Base-by-base conservation (phyloP, 1,284 basidiomycete species). In the Fomitopsis betulina region DNA sequence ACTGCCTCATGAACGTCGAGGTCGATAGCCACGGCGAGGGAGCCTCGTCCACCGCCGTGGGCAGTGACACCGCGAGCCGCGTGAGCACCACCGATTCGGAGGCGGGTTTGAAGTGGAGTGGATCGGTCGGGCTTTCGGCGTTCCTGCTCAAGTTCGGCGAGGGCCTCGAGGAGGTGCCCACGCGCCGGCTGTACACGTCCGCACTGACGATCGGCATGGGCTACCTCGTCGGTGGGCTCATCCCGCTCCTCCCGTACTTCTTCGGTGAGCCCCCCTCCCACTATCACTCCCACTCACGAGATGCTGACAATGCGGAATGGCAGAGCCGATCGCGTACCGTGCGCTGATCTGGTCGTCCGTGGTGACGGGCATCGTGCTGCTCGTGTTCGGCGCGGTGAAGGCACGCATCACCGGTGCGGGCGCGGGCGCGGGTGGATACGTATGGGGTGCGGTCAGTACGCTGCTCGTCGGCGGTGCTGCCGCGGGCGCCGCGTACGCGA, bases 101-200 rank as follows among this genome's bases (percentile, higher is more conserved):
- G 64, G 70, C 72, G 27, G 72, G 76, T 30, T 72, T 87, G 50
- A 79, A 80, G 59, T 88, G 86, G 82, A 84, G 83, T 61, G 82
- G 85, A 55, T 85, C 89, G 50, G 83, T 90, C 60, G 94, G 94
- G 0, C 72, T 97, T 54, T 95, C 94, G 0, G 86, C 93, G 2
- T 98, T 98, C 77, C 75, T 97, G 66, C 82, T 97, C 66, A 96
- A 94, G 74, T 97, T 97, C 67, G 94, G 94, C 33, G 90, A 93
- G 71, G 92, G 93, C 23, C 72, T 96, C 62, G 93, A 96, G 80
- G 94, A 97, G 59, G 67, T 75, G 30, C 70, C 73, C 30, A 69
- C 72, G 6, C 60, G 61, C 37, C 72, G 74, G 33, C 66, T 75
- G 58, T 97, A 94, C 75, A 81, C 89, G 51, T 96, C 93, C 2